These are phyloP conservation scores for Epicoccum nigrum DNA, from an alignment of 2,329 filamentous ascomycete genomes.

Conservation along the genomic window DNA sequence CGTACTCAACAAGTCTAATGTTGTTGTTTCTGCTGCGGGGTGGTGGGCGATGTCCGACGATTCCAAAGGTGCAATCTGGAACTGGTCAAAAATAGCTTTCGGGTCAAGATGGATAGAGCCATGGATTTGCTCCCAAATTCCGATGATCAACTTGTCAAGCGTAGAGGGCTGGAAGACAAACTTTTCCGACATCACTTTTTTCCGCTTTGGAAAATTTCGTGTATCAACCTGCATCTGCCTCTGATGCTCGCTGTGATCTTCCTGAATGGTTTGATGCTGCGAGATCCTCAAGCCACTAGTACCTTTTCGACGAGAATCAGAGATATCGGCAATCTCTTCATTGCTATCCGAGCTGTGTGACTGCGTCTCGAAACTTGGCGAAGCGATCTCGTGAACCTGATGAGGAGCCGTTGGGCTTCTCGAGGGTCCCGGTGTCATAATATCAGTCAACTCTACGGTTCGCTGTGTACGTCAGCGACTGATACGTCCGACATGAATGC, in stretches of 20 bases:
- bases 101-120: constrained; percentile 51
- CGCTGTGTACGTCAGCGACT: constrained; percentile 19
- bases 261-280: constrained; percentile 32
- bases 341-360: constrained; percentile 10
- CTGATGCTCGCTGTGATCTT: constrained; percentile 41
- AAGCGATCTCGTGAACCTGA: constrained; percentile 14
- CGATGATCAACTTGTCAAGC: constrained; percentile 56
- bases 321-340: constrained; percentile 2
- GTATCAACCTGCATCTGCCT: constrained; percentile 42
- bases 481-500: background rate
- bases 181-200: constrained; percentile 43
- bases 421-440: constrained; percentile 33
- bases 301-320: constrained; percentile 30
- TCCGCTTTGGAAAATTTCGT: constrained; percentile 41
- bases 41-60: constrained; percentile 23
- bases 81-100: constrained; percentile 43
- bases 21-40: constrained; percentile 10
- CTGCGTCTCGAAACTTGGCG: constrained; percentile 11
- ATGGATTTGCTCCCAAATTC: constrained; percentile 59
- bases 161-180: constrained; percentile 55
- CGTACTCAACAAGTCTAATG: constrained; percentile 22
- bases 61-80: constrained; percentile 29
- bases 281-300: constrained; percentile 38
- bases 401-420: constrained; percentile 25
- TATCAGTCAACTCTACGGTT: constrained; percentile 33